Base-by-base conservation (phyloP, 2,329 filamentous ascomycete species). In the Fusarium solani-melongenae region DNA sequence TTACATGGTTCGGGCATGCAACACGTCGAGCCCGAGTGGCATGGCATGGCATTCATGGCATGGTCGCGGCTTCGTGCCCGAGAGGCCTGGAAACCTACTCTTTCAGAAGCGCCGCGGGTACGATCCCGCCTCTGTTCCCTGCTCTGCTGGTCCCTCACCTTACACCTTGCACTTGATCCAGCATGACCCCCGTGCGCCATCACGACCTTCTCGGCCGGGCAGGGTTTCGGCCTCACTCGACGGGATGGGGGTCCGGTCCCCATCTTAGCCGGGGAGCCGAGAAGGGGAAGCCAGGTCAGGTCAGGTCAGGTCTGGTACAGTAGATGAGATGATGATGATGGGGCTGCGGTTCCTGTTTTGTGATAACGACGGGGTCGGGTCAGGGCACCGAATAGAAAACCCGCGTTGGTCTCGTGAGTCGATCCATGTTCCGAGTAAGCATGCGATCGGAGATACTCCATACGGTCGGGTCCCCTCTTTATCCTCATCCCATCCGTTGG, bases 191-290 rank as follows among this genome's bases (percentile, higher is more conserved):
- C 10, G 61, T 63, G 36, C 46, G n/a, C 44, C 34, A 56, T 63
- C 49, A 56, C 60, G 34, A 41, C 49, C 33, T 56, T 73, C 53
- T 69, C 71, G 71, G 71, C 67, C 71, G 71, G 71, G 39, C 31
- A 62, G 33, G 64, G 67, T 61, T 67, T 73, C 71, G 71, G 68
- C 67, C 65, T 74, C 64, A 60, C 64, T 73, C 69, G 64, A 49
- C 62, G 71, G 51, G 67, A 60, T 61, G 41, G 59, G 51, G 34
- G 39, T 57, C 56, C 57, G 46, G 24, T 27, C 60, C 58, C 39
- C 34, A 41, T 38, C 29, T 12, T 33, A 56, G 60, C 27, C 51
- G 60, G 46, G 58, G 41, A 61, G 24, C 44, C 44, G 49, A 38
- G 59, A 62, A 38, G 27, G 33, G 59, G 29, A 53, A 53, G 49